Base-by-base conservation (phyloP, 306 rosid species). In the Cicer pinnatifidum region DNA sequence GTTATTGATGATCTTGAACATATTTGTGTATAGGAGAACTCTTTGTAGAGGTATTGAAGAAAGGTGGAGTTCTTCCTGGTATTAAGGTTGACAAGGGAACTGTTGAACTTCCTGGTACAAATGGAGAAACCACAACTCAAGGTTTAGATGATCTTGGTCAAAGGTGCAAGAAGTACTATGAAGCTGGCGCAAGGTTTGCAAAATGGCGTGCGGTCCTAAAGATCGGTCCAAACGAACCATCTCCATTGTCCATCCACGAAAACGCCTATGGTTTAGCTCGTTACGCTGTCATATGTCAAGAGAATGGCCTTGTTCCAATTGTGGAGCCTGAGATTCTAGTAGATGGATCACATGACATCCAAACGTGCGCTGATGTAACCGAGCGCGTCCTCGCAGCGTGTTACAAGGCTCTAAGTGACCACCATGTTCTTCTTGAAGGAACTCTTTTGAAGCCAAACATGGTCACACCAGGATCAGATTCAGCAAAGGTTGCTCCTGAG, bases 1-100 rank as follows among this genome's bases (percentile, higher is more conserved):
- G 35, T 28, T 47, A 37, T 11, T 9, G 53, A 59, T 33, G 9
- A 33, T 10, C 41, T 6, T 12, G 38, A 59, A 59, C 43, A 33
- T 33, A 3, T 33, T 59, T 6, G 70, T 38, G 9, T 37, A 63
- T 79, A 89, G 96, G 96, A 43, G 86, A 81, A 71, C 90, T 82
- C 5, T 92, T 92, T 12, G 96, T 88, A 48, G 89, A 89, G 0
- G 79, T 92, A 5, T 53, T 92, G 80, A 86, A 89, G 81, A 89
- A 81, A 76, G 89, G 82, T 2, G 91, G 91, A 45, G 92, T 84
- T 3, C 89, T 92, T 12, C 85, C 97, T 0, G 97, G 97, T 10
- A 92, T 92, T 1, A 92, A 92, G 88, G 97, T 92, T 9, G 97
- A 92, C 87, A 89, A 86, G 85, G 97, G 97, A 8, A 88, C 96